Evolutionary conservation across 1,284 basidiomycete genomes (phyloP), one percentile per base, ranked within the genome.

Genomic region (Malassezia arunalokei): DNA sequence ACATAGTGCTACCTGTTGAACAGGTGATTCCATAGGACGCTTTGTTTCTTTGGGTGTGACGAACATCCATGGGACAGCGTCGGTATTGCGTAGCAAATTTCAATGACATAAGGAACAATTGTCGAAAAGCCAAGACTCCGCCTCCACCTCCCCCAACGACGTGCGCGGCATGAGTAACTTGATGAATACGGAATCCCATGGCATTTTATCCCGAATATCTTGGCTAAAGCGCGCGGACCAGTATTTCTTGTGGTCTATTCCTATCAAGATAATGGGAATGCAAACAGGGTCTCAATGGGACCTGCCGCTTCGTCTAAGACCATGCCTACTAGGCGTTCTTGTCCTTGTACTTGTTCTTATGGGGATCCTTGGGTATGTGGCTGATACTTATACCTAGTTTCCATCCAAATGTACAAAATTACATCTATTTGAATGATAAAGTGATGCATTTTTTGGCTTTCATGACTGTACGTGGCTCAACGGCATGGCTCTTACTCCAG

Each of bases 361-460:
- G 27, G 68, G 62, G 6, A 43, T 71, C 30, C 62, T 71, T 27
- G 68, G 52, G 52, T 54, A 33, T 6, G 49, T 59, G 8, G 3
- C 14, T 30, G 14, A 17, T 6, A 15, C 14, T 39, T 12, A 15
- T 41, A 11, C 14, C 2, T 11, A 57, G 61, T 28, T 71, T 72
- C 49, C 69, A 72, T 41, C 69, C 69, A 0, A 45, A 51, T 38
- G 61, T 58, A 0, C 60, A 63, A 27, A 40, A 54, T 0, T 65
- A 57, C 52, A 71, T 88, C 8, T 84, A 84, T 0, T 70, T 89
- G 31, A 86, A 85, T 68, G 84, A 86, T 79, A 88, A 89, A 75
- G 65, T 89, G 11, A 75, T 89, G 28, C 88, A 87, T 66, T 88
- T 91, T 68, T 65, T 86, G 20, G 87, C 85, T 71, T 83, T 92